phyloP scores from a whole-genome alignment of 768 basidiomycete species.

The Boletus sp. region DNA sequence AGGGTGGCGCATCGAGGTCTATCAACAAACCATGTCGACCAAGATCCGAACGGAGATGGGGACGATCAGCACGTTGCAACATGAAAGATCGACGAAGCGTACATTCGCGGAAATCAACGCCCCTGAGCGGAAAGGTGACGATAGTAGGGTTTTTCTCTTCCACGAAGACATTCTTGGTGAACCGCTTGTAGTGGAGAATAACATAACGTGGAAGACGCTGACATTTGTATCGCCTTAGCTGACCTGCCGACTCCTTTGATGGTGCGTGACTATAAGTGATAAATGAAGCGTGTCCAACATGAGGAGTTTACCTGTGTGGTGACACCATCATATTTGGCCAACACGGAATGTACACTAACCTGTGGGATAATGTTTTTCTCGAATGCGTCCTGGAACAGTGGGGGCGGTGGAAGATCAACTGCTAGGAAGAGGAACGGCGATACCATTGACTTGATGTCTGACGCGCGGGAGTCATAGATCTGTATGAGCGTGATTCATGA shows the following conservation, averaged over 20 bases:
- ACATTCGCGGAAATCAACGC: slow-evolving; percentile 93
- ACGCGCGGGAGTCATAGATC: slow-evolving; percentile 22
- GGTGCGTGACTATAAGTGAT: slow-evolving; percentile 10
- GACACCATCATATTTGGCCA: slow-evolving; percentile 91
- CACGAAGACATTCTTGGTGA: slow-evolving; percentile 93
- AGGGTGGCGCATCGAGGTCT: slow-evolving; percentile 76
- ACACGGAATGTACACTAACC: slow-evolving; percentile 84
- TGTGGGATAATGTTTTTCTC: slow-evolving; percentile 99
- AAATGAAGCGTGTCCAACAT: slow-evolving; percentile 17
- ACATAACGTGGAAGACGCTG: slow-evolving; percentile 88
- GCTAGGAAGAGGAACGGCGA: slow-evolving; percentile 97
- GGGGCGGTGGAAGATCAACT: slow-evolving; percentile 95
- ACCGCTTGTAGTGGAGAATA: slow-evolving; percentile 92
- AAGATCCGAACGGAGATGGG: slow-evolving; percentile 24
- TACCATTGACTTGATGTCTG: slow-evolving; percentile 79
- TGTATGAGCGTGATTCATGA: slow-evolving; percentile 5
- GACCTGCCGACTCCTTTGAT: slow-evolving; percentile 76
- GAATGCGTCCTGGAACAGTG: slow-evolving; percentile 91
- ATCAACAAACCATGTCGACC: slow-evolving; percentile 16
- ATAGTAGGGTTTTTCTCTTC: slow-evolving; percentile 99
- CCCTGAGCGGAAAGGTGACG: slow-evolving; percentile 92
- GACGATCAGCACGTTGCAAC: slow-evolving; percentile 18
- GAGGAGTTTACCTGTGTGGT: slow-evolving; percentile 69
- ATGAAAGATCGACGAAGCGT: slow-evolving; percentile 36
- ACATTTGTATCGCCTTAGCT: slow-evolving; percentile 86